These are phyloP conservation scores for Bruguiera parviflora DNA, from an alignment of 345 rosid genomes.

Conservation along the genomic window DNA sequence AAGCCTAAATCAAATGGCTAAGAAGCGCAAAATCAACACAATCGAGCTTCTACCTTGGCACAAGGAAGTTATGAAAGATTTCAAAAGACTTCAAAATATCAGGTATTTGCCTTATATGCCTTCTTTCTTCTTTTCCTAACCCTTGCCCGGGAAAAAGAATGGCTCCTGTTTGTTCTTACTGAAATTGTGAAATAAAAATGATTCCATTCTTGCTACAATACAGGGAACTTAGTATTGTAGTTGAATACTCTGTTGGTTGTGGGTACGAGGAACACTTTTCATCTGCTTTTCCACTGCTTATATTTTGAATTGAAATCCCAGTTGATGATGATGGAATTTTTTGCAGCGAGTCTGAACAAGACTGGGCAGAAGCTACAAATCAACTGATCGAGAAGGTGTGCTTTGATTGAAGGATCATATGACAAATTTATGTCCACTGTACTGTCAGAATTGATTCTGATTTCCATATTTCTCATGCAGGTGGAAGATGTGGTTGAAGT, in stretches of 20 bases:
- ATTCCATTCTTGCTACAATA: too few relatives aligned
- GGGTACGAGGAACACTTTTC: too few relatives aligned
- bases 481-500: conserved; percentile 54
- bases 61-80: conserved; percentile 49
- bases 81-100: conserved; percentile 46
- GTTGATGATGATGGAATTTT: not conserved
- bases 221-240: too few relatives aligned
- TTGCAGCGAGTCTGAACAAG: conserved; percentile 62
- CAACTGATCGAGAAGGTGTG: conserved; percentile 69
- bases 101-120: conserved; percentile 38
- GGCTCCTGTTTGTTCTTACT: too few relatives aligned
- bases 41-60: conserved; percentile 62
- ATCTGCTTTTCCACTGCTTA: too few relatives aligned
- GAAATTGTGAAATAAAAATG: too few relatives aligned
- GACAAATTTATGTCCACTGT: not conserved
- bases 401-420: conserved; percentile 10
- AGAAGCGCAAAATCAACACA: conserved; percentile 60
- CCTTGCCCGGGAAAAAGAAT: not conserved
- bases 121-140: not conserved
- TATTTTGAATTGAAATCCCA: not conserved
- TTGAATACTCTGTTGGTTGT: too few relatives aligned
- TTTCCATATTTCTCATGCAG: conserved; percentile 39
- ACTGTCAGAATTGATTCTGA: not conserved
- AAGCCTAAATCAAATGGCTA: conserved; percentile 17
- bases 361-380: conserved; percentile 66